These are phyloP conservation scores for Kuraishia molischiana DNA, from an alignment of 805 yeast genomes.

Conservation along the genomic window DNA sequence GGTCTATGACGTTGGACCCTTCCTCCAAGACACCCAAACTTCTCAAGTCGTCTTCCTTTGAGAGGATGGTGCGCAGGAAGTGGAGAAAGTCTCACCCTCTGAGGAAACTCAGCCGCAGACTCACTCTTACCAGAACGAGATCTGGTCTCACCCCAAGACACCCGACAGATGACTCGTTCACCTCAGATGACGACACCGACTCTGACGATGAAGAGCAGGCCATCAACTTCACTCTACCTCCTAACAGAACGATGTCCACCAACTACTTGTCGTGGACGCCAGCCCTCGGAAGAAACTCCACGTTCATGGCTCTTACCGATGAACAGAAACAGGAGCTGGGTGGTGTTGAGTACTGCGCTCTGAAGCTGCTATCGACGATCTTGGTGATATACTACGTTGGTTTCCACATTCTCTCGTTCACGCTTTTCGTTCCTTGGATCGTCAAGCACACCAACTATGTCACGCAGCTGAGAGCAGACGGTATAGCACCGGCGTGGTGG, in stretches of 20 bases:
- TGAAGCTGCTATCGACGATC: constrained; percentile 63
- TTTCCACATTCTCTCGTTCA: constrained; percentile 48
- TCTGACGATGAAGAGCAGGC: constrained; percentile 23
- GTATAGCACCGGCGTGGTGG: constrained; percentile 86
- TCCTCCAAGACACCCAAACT: neutral
- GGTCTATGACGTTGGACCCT: neutral
- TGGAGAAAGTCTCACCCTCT: constrained; percentile 4
- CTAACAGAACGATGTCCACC: constrained; percentile 29
- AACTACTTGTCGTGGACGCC: constrained; percentile 86
- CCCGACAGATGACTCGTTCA: constrained; percentile 1
- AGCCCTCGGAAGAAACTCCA: constrained; percentile 86
- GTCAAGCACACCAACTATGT: constrained; percentile 29
- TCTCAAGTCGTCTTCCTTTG: constrained; percentile 39
- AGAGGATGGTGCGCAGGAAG: constrained; percentile 24
- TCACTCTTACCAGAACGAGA: constrained; percentile 9
- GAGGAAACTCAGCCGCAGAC: constrained; percentile 16
- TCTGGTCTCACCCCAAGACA: constrained; percentile 5
- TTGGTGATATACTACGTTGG: constrained; percentile 65
- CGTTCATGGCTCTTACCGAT: constrained; percentile 72
- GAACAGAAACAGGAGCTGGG: constrained; percentile 91
- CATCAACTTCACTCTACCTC: constrained; percentile 12
- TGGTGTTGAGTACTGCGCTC: constrained; percentile 92
- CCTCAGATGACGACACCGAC: constrained; percentile 8
- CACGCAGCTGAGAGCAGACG: constrained; percentile 36
- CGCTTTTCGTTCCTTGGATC: constrained; percentile 57